Conservation (phyloP, 2,329 filamentous ascomycete genomes). For the Epichloe sp. region DNA sequence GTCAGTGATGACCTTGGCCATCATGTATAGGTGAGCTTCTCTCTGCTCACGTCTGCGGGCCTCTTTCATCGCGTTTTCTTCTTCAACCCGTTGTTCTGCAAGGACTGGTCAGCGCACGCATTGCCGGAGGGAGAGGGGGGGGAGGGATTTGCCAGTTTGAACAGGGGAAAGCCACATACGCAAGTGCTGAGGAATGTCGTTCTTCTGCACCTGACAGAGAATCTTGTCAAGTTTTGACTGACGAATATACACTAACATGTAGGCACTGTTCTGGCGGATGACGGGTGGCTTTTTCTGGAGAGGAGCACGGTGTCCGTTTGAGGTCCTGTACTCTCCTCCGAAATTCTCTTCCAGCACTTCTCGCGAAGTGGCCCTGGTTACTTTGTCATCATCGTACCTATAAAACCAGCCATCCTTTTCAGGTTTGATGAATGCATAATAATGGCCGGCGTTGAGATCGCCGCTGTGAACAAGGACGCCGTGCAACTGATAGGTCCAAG, state of each 20-base stretch:
- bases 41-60: slow-evolving; percentile 76
- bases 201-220: slow-evolving; percentile 59
- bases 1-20: slow-evolving; percentile 68
- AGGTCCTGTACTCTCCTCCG: slow-evolving; percentile 64
- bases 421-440: slow-evolving; percentile 94
- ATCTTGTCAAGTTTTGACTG: slow-evolving; percentile 76
- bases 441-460: slow-evolving; percentile 92
- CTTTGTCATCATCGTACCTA: slow-evolving; percentile 93
- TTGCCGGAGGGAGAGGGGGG: neutral
- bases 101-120: slow-evolving; percentile 7
- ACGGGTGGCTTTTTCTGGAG: slow-evolving; percentile 43
- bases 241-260: slow-evolving; percentile 97
- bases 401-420: slow-evolving; percentile 90
- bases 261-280: slow-evolving; percentile 69
- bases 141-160: too few relatives aligned
- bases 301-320: slow-evolving; percentile 33
- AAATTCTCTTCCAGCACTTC: slow-evolving; percentile 96
- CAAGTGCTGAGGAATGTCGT: slow-evolving; percentile 72
- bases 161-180: slow-evolving; percentile 33
- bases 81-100: slow-evolving; percentile 58
- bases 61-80: slow-evolving; percentile 67
- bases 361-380: slow-evolving; percentile 82
- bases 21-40: slow-evolving; percentile 87
- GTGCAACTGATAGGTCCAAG: slow-evolving; percentile 86
- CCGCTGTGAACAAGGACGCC: slow-evolving; percentile 94